Evolutionary conservation across 2,329 filamentous ascomycete species (phyloP), one percentile per base, ranked within the genome.

Genomic region (Pestalotiopsis sp.): DNA sequence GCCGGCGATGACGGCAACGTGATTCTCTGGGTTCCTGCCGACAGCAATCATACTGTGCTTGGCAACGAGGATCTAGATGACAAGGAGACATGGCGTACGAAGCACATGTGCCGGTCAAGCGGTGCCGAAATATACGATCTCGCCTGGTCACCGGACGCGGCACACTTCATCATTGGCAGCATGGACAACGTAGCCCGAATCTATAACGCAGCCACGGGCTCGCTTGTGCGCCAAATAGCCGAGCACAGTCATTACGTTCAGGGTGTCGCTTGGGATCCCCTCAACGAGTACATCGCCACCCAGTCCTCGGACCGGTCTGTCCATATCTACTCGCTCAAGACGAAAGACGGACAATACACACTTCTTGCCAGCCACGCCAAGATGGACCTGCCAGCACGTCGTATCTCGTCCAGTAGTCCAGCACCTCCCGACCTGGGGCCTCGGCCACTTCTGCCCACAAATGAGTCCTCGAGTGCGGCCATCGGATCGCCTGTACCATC

Each of bases 111-210:
- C 81, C 90, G 96, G 71, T 97, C 95, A 60, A 93, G 93, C 71
- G 95, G 95, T 45, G 94, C 95, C 12, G 96, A 99, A 80, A 98
- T 99, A 73, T 99, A 99, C 82, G 96, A 99, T 80, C 84, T 99
- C 68, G 96, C 96, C 64, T 99, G 96, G 97, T 98, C 96, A 63
- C 97, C 97, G n/a, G 96, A 99, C 80, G 94, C 93, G 52, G 85
- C 91, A 52, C 96, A 97, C 83, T 97, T 99, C 84, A 98, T 99
- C 75, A 98, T 97, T 27, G 96, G 96, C 52, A 98, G 96, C 82
- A 98, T 99, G 95, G 96, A 99, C 83, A 99, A 99, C 79, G 92
- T 98, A 78, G 95, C 96, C 69, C 90, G 95, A 69, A 98, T 99
- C 75, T 98, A 98, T 85, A 98, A 97, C 81, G 93, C 95, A 68